phyloP scores from a whole-genome alignment of 257 asterid species.

The Marsdenia floribunda region DNA sequence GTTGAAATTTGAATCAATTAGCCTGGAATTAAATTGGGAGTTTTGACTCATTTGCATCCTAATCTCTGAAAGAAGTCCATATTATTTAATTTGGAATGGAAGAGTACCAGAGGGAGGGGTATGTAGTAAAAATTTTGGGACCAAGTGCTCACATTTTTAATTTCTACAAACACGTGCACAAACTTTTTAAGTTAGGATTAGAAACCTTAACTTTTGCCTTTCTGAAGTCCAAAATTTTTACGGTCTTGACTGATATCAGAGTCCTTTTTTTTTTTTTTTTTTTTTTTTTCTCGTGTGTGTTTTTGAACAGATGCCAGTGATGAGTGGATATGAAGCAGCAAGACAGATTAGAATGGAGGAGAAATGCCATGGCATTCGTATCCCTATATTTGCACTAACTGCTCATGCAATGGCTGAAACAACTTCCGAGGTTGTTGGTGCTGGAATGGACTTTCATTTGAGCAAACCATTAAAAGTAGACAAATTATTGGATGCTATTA shows the following conservation, averaged over 20 bases:
- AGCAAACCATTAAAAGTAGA: constrained; percentile 12
- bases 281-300: neutral
- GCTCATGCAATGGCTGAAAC: constrained; percentile 13
- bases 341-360: constrained; percentile 18
- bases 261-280: neutral
- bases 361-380: constrained; percentile 12
- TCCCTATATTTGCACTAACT: constrained; percentile 21
- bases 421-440: constrained; percentile 1
- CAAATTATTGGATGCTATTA: constrained; percentile 15
- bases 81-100: no score
- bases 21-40: no score
- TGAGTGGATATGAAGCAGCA: constrained; percentile 24
- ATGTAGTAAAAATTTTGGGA: no score
- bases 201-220: no score
- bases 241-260: neutral
- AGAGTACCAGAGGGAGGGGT: no score
- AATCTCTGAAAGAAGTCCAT: no score
- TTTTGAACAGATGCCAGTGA: constrained; percentile 17
- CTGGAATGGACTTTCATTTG: constrained; percentile 29
- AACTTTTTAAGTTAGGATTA: no score
- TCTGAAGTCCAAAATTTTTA: no score
- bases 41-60: no score
- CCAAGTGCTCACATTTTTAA: no score
- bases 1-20: no score
- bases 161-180: no score